Evolutionary conservation across 2,329 filamentous ascomycete species (phyloP), one percentile per base, ranked within the genome.

Genomic region (Bipolaris gigantea): DNA sequence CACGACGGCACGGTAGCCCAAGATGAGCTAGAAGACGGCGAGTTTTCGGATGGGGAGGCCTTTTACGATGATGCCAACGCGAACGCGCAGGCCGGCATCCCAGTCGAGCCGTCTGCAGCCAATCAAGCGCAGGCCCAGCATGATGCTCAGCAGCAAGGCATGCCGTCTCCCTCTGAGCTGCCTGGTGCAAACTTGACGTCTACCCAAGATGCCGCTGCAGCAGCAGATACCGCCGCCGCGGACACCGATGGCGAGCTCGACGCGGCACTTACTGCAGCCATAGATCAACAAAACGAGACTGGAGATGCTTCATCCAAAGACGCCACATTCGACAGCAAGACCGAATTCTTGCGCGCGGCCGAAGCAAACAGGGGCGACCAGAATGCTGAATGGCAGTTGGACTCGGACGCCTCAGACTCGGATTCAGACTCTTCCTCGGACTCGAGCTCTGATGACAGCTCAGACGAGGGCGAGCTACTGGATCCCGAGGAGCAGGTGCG

Each of bases 401-500:
- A 85, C 61, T 82, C 83, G 21, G 82, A 81, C n/a, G 77, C 80
- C 19, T 86, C 85, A 2, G 84, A 87, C 57, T 83, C 82, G 35
- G 81, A 83, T 46, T 76, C 79, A 2, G 43, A 46, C 19, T 71
- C 69, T 27, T 71, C 67, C 9, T 70, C 69, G 34, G 82, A 85
- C 51, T 67, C 65, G 8, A 69, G 63, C 45, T 83, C 83, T 55
- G 79, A 77, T n/a, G 77, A 76, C 27, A 69, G 66, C 47, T 69
- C 64, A 33, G 81, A 80, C 55, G 91, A 73, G 27, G 71, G 71
- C 43, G 70, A 89, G 48, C 81, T 92, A 38, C 79, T 97, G 1
- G 87, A 87, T 49, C 84, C 92, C 2, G 90, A 92, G 66, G 92
- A 96, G 71, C 88, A 90, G 53, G 91, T 90, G 0, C 87, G 88